Conservation (phyloP, 441 rosid species). For the Corymbia calophylla region DNA sequence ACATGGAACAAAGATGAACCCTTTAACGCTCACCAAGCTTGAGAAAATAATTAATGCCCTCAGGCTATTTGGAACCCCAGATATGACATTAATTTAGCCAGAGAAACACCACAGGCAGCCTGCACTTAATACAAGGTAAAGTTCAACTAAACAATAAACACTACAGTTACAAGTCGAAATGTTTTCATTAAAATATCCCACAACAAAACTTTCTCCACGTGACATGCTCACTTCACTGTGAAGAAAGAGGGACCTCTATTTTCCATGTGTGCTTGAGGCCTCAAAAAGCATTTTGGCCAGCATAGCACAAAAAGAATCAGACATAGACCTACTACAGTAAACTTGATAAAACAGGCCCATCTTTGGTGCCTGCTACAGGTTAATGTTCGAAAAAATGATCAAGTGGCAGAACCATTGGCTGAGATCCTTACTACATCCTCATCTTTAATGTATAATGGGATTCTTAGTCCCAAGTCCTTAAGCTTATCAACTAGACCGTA, state of each 20-base stretch:
- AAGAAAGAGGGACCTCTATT: not conserved
- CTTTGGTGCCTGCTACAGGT: not conserved
- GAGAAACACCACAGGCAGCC: not conserved
- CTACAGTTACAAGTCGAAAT: not conserved
- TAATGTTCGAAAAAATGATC: not conserved
- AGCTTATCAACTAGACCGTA: constrained; percentile 55
- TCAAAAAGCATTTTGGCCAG: not conserved
- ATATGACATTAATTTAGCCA: not conserved
- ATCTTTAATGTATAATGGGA: constrained; percentile 60
- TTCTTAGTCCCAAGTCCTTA: constrained; percentile 47
- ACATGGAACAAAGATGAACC: not conserved
- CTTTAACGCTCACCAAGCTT: not conserved
- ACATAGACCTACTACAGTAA: not conserved
- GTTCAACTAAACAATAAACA: not conserved
- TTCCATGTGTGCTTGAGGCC: not conserved
- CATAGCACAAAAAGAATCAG: not conserved
- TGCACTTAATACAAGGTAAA: not conserved
- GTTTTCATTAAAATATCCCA: not conserved
- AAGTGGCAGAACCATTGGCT: constrained; percentile 11
- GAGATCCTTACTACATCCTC: not conserved
- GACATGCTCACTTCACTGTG: not conserved
- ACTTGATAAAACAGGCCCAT: not conserved
- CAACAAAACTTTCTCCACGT: not conserved
- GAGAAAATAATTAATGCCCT: not conserved
- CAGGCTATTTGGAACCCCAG: not conserved